Conservation (phyloP, 106 monocot species). For the Alisma plantagoaquatica region DNA sequence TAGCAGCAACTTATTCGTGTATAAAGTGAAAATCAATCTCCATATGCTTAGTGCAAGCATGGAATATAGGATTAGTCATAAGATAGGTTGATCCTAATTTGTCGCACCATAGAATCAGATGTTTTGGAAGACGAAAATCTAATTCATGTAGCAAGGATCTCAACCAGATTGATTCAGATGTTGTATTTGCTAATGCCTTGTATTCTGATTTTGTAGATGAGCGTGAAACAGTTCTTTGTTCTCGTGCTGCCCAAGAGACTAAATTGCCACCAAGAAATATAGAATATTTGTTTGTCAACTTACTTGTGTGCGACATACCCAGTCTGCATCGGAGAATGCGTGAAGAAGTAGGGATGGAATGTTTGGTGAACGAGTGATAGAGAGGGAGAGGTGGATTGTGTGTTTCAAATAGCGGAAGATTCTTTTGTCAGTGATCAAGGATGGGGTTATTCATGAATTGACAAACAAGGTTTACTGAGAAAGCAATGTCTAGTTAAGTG, state of each 20-base stretch:
- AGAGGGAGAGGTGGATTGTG: too few species aligned
- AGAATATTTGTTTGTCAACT: too few species aligned
- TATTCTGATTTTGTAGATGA: slow-evolving; percentile 1
- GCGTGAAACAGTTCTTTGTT: not conserved
- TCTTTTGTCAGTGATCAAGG: too few species aligned
- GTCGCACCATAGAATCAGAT: not conserved
- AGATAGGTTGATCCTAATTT: not conserved
- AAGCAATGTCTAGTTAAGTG: too few species aligned
- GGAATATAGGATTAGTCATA: not conserved
- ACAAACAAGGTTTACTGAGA: too few species aligned
- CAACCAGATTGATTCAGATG: not conserved
- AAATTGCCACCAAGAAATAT: too few species aligned
- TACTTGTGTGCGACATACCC: too few species aligned
- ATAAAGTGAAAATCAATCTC: not conserved
- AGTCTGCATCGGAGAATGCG: too few species aligned
- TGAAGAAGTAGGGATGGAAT: too few species aligned
- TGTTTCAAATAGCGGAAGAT: too few species aligned
- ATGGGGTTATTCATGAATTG: too few species aligned
- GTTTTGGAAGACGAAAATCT: not conserved
- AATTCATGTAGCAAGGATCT: not conserved
- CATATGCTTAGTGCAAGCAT: not conserved
- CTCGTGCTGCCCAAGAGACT: not conserved
- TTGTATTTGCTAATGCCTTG: not conserved
- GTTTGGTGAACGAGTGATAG: too few species aligned
- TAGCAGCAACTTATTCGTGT: not conserved